phyloP scores from a whole-genome alignment of 108 stramenopile genomes.

The Nitzschia palea region DNA sequence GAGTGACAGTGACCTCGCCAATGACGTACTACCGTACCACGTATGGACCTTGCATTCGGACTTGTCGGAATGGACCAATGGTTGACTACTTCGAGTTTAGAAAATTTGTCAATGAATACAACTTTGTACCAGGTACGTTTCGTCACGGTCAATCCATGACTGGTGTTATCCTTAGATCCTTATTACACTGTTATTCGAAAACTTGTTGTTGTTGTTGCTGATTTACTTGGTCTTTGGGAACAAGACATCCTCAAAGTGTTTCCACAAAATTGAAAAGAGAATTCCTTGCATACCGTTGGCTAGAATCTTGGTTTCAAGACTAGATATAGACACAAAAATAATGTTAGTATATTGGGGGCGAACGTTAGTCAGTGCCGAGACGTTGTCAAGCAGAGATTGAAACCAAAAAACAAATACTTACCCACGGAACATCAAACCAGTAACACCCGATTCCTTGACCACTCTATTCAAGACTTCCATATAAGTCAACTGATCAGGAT shows the following conservation, averaged over 20 bases:
- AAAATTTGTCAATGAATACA: too few relatives aligned
- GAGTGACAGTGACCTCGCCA: too few relatives aligned
- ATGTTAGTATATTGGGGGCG: not conserved
- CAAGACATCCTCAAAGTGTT: slow-evolving; percentile 93
- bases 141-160: too few relatives aligned
- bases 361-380: not conserved
- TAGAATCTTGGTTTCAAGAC: slow-evolving; percentile 95
- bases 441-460: slow-evolving; percentile 85
- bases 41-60: too few relatives aligned
- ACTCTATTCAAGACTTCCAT: slow-evolving; percentile 87
- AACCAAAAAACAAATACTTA: not conserved
- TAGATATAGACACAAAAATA: not conserved
- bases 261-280: slow-evolving; percentile 98
- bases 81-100: too few relatives aligned
- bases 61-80: too few relatives aligned
- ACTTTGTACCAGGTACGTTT: too few relatives aligned
- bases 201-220: too few relatives aligned
- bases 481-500: slow-evolving; percentile 85
- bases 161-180: too few relatives aligned
- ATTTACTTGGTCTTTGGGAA: slow-evolving; percentile 61
- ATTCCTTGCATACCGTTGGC: slow-evolving; percentile 98
- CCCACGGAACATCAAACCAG: slow-evolving; percentile 95
- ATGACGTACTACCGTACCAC: too few relatives aligned
- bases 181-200: too few relatives aligned
- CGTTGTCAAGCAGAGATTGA: not conserved